phyloP scores from a whole-genome alignment of 139 green algal species.

The Diplosphaera chodatii region DNA sequence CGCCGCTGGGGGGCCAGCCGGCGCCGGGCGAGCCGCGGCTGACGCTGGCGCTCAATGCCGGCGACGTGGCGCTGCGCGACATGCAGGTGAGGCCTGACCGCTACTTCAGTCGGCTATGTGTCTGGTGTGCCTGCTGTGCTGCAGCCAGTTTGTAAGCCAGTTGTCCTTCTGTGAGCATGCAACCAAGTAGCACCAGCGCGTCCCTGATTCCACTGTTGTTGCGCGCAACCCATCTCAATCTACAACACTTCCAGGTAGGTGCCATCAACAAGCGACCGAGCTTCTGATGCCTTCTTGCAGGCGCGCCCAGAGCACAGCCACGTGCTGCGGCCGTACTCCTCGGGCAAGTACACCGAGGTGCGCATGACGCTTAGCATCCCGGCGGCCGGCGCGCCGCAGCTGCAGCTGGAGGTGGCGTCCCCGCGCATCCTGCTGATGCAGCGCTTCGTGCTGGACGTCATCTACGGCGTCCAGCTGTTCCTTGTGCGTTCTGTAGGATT shows the following conservation, averaged over 20 bases:
- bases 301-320: slow-evolving; percentile 23
- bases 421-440: slow-evolving; percentile 32
- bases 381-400: not conserved
- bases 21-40: not conserved
- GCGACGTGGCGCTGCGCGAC: slow-evolving; percentile 27
- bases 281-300: slow-evolving; percentile 2
- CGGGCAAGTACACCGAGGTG: slow-evolving; percentile 4
- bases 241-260: no score
- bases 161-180: no score
- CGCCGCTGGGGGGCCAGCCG: no score
- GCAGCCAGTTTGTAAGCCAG: no score
- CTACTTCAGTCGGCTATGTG: no score
- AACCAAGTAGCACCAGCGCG: no score
- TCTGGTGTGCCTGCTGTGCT: no score
- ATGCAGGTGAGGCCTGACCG: slow-evolving; percentile 31
- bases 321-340: slow-evolving; percentile 34
- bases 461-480: slow-evolving; percentile 24
- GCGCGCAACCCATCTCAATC: no score
- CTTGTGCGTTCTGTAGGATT: no score
- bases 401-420: not conserved
- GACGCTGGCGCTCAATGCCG: not conserved
- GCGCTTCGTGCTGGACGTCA: slow-evolving; percentile 28
- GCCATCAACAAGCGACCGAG: not conserved
- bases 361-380: not conserved
- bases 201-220: no score